Evolutionary conservation across 164 flowering plant species (phyloP), one percentile per base, ranked within the genome.

Genomic region (Buxus sempervirens): DNA sequence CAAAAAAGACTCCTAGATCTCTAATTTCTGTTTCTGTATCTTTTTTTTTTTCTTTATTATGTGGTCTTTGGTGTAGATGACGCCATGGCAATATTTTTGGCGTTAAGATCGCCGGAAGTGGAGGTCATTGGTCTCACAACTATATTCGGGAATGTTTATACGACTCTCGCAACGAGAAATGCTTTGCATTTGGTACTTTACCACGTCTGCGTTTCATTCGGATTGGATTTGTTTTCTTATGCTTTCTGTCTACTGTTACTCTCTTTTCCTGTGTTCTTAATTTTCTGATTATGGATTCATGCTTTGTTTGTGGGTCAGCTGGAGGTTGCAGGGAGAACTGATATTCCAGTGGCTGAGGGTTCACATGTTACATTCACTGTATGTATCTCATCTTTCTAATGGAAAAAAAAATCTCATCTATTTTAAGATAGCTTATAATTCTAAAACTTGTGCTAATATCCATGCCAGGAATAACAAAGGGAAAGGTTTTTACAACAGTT

Each of bases 331-430:
- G 97, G 90, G 55, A 78, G 97, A 74, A 82, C 89, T 20, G 97
- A 94, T 72, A 90, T 94, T 64, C 96, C 96, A 0, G 98, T 94
- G 27, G 97, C 93, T 49, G 96, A 94, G 78, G 97, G 98, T 70
- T 88, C 96, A 62, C 96, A 84, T 80, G 80, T 82, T 36, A 89
- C 95, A 23, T 74, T 82, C 62, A 86, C 85, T 28, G 98, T 94
- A 87, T 62, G 88, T 74, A 41, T 32, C 38, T 63, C 45, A 27
- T 49, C n/a, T n/a, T 21, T 41, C n/a, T n/a, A n/a, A n/a, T n/a
- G n/a, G 51, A 10, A 45, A 45, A 45, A 4, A 1, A 15, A 45
- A 5, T 10, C 51, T 15, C 10, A 5, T 10, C 14, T 45, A 45
- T 45, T 15, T 32, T 7, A 32, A 32, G 7, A 32, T 32, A 3